Conservation (phyloP, 495 filamentous ascomycete species). For the Rhypophila decipiens region DNA sequence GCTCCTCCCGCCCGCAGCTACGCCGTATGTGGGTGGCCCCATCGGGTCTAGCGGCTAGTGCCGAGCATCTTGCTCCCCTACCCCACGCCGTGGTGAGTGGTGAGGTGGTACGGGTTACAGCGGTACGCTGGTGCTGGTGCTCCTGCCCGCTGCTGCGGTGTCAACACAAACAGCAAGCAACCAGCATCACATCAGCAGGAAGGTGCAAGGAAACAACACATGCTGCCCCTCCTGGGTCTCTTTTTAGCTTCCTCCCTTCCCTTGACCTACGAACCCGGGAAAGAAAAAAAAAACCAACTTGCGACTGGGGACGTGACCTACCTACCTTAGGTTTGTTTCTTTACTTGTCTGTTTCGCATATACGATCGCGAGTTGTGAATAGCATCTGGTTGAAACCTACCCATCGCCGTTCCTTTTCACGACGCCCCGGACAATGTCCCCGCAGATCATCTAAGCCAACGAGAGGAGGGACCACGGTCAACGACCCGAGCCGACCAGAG, state of each 20-base stretch:
- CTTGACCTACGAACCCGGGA: too few species aligned
- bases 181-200: neutral
- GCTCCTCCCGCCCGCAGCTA: conserved; percentile 10
- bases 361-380: neutral
- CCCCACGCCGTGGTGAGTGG: conserved; percentile 12
- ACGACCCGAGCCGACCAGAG: conserved; percentile 10
- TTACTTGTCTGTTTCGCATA: neutral
- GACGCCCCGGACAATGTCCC: conserved; percentile 12
- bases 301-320: neutral
- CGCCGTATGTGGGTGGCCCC: conserved; percentile 6
- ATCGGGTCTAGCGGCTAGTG: conserved; percentile 6
- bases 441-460: conserved; percentile 9
- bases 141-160: too few species aligned
- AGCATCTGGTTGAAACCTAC: too few species aligned
- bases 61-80: conserved; percentile 2
- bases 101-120: too few species aligned
- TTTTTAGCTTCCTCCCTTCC: neutral
- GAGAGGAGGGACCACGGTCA: conserved; percentile 9
- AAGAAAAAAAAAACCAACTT: too few species aligned
- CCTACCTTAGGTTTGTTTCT: too few species aligned
- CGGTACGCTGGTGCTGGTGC: too few species aligned
- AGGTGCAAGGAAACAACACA: conserved; percentile 11
- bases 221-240: neutral
- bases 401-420: neutral
- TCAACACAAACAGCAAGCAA: too few species aligned